Evolutionary conservation across 1,284 basidiomycete species (phyloP).

Genomic region (Cutaneotrichosporon spelunceum): DNA sequence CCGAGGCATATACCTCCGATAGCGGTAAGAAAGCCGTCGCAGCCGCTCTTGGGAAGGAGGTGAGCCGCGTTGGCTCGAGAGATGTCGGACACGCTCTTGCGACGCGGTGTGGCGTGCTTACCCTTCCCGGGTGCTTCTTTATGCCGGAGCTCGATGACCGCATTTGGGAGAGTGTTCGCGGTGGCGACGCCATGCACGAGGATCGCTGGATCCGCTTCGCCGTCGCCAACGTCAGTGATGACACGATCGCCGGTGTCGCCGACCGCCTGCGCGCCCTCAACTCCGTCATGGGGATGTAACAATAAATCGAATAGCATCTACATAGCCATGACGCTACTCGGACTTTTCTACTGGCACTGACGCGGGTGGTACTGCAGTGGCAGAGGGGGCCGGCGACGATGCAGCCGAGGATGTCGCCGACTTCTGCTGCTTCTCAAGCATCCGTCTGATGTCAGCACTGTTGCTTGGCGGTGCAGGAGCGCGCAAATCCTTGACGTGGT

Average conservation of each 20-base stretch:
- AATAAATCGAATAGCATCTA: slow-evolving; percentile 12
- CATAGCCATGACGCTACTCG: slow-evolving; percentile 17
- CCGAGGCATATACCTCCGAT: slow-evolving; percentile 63
- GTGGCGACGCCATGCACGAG: slow-evolving; percentile 38
- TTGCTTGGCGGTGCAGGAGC: background rate
- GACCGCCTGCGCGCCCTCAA: slow-evolving; percentile 58
- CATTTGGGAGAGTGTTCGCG: slow-evolving; percentile 33
- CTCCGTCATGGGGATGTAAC: slow-evolving; percentile 26
- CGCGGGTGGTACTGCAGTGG: background rate
- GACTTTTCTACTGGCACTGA: slow-evolving; percentile 15
- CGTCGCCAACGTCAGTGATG: slow-evolving; percentile 73
- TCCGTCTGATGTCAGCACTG: slow-evolving; percentile 27
- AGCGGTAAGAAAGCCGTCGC: slow-evolving; percentile 60
- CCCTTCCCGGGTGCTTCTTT: slow-evolving; percentile 70
- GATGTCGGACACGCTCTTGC: slow-evolving; percentile 64
- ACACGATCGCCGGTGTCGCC: slow-evolving; percentile 61
- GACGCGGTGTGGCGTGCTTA: slow-evolving; percentile 62
- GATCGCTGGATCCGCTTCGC: slow-evolving; percentile 57
- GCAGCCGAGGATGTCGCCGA: slow-evolving; percentile 25
- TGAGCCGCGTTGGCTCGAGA: slow-evolving; percentile 44
- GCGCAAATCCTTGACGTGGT: background rate
- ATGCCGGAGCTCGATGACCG: slow-evolving; percentile 41
- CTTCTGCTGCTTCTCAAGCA: slow-evolving; percentile 44
- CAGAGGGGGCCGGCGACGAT: slow-evolving; percentile 7
- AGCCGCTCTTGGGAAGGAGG: slow-evolving; percentile 58